Evolutionary conservation across 2,329 filamentous ascomycete species (phyloP).

Genomic region (Grosmannia serpens): DNA sequence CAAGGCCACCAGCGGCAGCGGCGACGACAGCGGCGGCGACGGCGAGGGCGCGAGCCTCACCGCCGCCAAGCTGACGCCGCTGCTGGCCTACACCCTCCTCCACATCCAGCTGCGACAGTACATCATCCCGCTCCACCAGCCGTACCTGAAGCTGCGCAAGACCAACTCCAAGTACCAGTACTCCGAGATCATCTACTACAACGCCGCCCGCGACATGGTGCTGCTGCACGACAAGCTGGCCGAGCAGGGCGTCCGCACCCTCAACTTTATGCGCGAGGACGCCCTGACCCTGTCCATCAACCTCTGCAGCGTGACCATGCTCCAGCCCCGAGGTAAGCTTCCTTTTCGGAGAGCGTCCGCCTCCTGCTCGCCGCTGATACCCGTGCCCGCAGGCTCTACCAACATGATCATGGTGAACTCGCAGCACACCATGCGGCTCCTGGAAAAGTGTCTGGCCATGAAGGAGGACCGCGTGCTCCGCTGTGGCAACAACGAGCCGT

Average conservation of each 20-base stretch:
- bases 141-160: slow-evolving; percentile 47
- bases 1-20: not conserved
- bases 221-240: slow-evolving; percentile 50
- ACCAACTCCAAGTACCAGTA: slow-evolving; percentile 50
- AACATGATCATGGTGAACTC: slow-evolving; percentile 53
- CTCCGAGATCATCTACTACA: slow-evolving; percentile 53
- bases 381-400: slow-evolving; percentile 27
- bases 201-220: slow-evolving; percentile 48
- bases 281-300: slow-evolving; percentile 49
- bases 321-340: slow-evolving; percentile 36
- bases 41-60: slow-evolving; percentile 14
- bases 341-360: not conserved
- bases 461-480: slow-evolving; percentile 49
- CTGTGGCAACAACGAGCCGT: slow-evolving; percentile 53
- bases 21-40: slow-evolving; percentile 26
- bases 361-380: not conserved
- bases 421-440: slow-evolving; percentile 46
- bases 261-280: slow-evolving; percentile 51
- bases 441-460: slow-evolving; percentile 49
- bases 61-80: slow-evolving; percentile 36
- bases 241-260: slow-evolving; percentile 44
- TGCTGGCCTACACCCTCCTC: slow-evolving; percentile 47
- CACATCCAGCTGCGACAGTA: slow-evolving; percentile 51
- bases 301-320: slow-evolving; percentile 48
- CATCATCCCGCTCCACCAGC: slow-evolving; percentile 50